Evolutionary conservation across 208 protist genomes (phyloP).

Genomic region (Leishmania arabica): DNA sequence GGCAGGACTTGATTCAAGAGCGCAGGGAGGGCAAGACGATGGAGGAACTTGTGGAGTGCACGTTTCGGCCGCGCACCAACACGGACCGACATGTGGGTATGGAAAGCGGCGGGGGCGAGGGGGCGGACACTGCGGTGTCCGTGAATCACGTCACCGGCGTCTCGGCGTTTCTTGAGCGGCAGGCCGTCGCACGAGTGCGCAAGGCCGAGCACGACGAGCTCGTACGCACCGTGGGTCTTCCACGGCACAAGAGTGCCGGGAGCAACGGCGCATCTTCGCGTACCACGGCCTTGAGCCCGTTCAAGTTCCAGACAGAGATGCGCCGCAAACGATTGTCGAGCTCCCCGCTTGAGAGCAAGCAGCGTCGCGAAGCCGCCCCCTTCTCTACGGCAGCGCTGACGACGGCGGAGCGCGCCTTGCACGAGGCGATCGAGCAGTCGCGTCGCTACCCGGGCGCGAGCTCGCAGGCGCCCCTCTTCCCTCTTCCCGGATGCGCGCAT

Average conservation of each 20-base stretch:
- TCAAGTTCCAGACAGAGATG: conserved; percentile 23
- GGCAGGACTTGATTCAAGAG: conserved; percentile 27
- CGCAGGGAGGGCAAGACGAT: conserved; percentile 28
- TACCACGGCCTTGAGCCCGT: conserved; percentile 16
- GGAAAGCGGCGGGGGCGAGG: not conserved
- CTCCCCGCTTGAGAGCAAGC: not conserved
- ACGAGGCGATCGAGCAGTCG: conserved; percentile 15
- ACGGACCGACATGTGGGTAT: conserved; percentile 3
- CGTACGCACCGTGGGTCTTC: conserved; percentile 39
- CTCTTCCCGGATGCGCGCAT: conserved; percentile 19
- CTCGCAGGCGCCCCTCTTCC: conserved; percentile 9
- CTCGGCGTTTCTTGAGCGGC: conserved; percentile 59
- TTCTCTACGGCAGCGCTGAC: conserved; percentile 6
- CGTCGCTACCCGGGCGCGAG: not conserved
- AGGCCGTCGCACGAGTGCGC: conserved; percentile 48
- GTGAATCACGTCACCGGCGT: conserved; percentile 54
- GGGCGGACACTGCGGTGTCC: conserved; percentile 7
- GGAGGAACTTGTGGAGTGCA: conserved; percentile 79
- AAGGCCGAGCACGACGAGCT: conserved; percentile 53
- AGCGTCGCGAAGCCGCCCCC: not conserved
- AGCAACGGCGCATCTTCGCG: not conserved
- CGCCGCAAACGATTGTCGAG: conserved; percentile 4
- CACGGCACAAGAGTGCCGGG: conserved; percentile 7
- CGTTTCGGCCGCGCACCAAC: conserved; percentile 75
- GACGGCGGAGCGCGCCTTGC: conserved; percentile 21